phyloP scores from a whole-genome alignment of 2,329 filamentous ascomycete species.

The Cercospora beticola region DNA sequence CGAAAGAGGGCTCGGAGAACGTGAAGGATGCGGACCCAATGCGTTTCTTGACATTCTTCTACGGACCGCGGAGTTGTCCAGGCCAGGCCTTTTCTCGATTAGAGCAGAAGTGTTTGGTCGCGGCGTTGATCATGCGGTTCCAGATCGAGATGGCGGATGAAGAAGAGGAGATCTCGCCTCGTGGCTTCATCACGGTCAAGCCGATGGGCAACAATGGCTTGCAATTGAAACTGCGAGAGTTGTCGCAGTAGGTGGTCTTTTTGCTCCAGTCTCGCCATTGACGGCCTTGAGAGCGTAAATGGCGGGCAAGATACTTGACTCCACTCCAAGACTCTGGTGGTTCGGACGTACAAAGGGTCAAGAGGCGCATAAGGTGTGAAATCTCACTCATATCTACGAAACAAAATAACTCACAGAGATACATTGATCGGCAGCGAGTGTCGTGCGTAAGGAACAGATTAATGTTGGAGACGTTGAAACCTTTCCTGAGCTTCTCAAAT shows the following conservation, averaged over 20 bases:
- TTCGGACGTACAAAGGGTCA: too few relatives aligned
- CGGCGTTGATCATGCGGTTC: slow-evolving; percentile 28
- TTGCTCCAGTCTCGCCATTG: not conserved
- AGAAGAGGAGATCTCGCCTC: slow-evolving; percentile 23
- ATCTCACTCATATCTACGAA: too few relatives aligned
- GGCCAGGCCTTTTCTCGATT: slow-evolving; percentile 33
- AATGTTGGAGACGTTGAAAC: too few relatives aligned
- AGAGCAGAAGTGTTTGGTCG: slow-evolving; percentile 32
- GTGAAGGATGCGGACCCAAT: slow-evolving; percentile 63
- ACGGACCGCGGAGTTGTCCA: slow-evolving; percentile 39
- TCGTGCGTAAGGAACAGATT: too few relatives aligned
- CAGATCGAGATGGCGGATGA: slow-evolving; percentile 26
- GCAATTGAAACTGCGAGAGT: slow-evolving; percentile 11
- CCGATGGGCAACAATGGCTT: slow-evolving; percentile 20
- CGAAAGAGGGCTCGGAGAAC: slow-evolving; percentile 17
- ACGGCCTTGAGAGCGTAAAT: not conserved
- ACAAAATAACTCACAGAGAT: too few relatives aligned
- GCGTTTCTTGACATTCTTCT: slow-evolving; percentile 45
- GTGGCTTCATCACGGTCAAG: slow-evolving; percentile 26
- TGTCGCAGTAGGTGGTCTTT: not conserved
- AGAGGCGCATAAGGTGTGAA: too few relatives aligned
- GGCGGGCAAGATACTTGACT: not conserved
- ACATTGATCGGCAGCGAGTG: too few relatives aligned
- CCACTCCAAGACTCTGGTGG: too few relatives aligned
- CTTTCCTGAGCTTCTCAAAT: too few relatives aligned